phyloP scores from a whole-genome alignment of 148 eudicot genomes.

The Cornus florida region DNA sequence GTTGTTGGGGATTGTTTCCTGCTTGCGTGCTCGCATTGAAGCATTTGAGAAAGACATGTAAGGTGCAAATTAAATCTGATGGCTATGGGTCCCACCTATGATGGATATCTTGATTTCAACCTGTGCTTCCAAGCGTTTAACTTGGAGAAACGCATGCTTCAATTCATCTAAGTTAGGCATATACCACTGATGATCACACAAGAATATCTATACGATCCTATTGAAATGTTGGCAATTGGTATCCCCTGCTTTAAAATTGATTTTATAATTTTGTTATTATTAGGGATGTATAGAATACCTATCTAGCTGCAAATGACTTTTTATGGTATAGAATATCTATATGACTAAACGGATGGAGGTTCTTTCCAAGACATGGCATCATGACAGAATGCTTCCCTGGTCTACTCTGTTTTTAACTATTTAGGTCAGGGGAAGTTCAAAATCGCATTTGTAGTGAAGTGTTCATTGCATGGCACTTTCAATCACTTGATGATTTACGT shows the following conservation, averaged over 20 bases:
- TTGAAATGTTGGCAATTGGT: too few relatives aligned
- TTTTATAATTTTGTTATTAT: too few relatives aligned
- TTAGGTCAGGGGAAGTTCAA: background rate
- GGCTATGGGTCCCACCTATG: background rate
- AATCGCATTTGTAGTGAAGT: background rate
- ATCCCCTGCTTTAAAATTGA: background rate
- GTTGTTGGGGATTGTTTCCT: background rate
- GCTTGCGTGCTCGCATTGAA: too few relatives aligned
- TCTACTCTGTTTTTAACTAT: background rate
- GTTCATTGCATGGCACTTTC: background rate
- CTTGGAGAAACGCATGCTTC: background rate
- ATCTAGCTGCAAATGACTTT: background rate
- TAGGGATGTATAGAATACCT: background rate
- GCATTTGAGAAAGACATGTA: too few relatives aligned
- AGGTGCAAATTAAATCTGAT: background rate
- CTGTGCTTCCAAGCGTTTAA: background rate
- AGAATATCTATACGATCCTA: too few relatives aligned
- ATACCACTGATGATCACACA: background rate
- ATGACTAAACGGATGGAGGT: background rate
- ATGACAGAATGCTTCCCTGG: background rate
- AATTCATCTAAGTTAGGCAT: constrained; percentile 7
- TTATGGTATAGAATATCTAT: too few relatives aligned
- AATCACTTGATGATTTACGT: background rate
- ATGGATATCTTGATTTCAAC: background rate
- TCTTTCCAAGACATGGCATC: background rate